Base-by-base conservation (phyloP, 257 asterid species). In the Petunia axillaris region DNA sequence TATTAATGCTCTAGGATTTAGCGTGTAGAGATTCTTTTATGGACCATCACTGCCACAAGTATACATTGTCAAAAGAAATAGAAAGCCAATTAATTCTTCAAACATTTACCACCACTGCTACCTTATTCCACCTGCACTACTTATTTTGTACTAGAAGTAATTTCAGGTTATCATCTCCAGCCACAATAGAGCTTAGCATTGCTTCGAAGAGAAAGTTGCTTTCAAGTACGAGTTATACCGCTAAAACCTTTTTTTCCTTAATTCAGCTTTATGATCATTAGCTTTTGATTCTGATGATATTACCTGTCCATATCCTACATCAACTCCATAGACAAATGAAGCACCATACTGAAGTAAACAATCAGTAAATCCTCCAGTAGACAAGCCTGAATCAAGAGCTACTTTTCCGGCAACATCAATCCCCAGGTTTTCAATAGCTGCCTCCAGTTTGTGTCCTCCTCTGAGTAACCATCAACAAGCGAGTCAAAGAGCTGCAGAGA, bases 331-430 rank as follows among this genome's bases (percentile, higher is more conserved):
- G 82, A 96, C 97, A 87, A 88, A 91, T 66, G 98, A 88, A 85
- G 98, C 98, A 80, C 99, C 99, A 62, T 90, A 83, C 86, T 94
- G 97, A 87, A 96, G 97, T 87, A 96, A 90, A 84, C 99, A 96
- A 87, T 96, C 99, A 2, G 99, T 96, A 90, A 96, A 96, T 59
- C 99, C 99, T 79, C 98, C 98, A 60, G 99, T 96, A 64, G 99
- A 96, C 83, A 96, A 92, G 79, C 99, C 98, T n/a, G 99, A 96
- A 91, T 96, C 99, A 43, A 96, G 98, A 84, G 93, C 97, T 66
- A 96, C 98, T 85, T 90, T 94, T 74, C 94, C 97, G 63, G 81
- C 71, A n/a, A 92, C 97, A 80, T 96, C 97, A 48, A 96, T 86
- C 80, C 88, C 95, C 79, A 96, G 89, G 80, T 91, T 93, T 85